phyloP scores from a whole-genome alignment of 2,329 filamentous ascomycete species.

The Fusarium multiceps region DNA sequence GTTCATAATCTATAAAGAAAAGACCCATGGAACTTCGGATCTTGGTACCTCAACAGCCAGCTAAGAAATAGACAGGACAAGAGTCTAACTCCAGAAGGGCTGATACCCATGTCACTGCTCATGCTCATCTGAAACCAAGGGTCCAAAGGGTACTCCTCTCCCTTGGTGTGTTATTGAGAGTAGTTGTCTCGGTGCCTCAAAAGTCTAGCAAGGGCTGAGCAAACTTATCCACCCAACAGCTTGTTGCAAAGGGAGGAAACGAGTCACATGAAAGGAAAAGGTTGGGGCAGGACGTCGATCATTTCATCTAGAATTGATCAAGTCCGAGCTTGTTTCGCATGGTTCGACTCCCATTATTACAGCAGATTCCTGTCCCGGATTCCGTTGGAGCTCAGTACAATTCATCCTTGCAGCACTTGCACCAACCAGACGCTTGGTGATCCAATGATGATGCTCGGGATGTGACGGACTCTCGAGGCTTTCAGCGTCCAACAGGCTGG shows the following conservation, averaged over 20 bases:
- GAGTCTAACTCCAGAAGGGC: not conserved
- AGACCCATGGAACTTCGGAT: not conserved
- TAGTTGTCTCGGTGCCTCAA: slow-evolving; percentile 26
- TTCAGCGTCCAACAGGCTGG: slow-evolving; percentile 42
- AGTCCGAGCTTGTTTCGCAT: slow-evolving; percentile 1
- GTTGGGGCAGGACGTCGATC: slow-evolving; percentile 35
- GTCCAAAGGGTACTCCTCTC: not conserved
- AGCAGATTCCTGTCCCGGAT: not conserved
- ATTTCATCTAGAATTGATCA: slow-evolving; percentile 33
- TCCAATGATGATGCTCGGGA: slow-evolving; percentile 13
- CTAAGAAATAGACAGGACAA: not conserved
- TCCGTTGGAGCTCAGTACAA: not conserved
- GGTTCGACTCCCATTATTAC: slow-evolving; percentile 6
- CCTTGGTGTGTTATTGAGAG: slow-evolving; percentile 1
- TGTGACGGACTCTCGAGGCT: slow-evolving; percentile 26
- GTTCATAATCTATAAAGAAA: too few species aligned
- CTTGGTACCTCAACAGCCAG: not conserved
- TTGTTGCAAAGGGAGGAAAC: slow-evolving; percentile 18
- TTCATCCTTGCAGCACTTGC: not conserved
- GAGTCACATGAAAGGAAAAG: slow-evolving; percentile 39
- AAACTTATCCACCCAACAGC: not conserved
- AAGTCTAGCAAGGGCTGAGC: slow-evolving; percentile 17
- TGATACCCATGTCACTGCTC: not conserved
- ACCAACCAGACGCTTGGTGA: not conserved
- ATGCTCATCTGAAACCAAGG: not conserved